These are phyloP conservation scores for Geotrichum reessii DNA, from an alignment of 1,139 yeast species.

Conservation along the genomic window DNA sequence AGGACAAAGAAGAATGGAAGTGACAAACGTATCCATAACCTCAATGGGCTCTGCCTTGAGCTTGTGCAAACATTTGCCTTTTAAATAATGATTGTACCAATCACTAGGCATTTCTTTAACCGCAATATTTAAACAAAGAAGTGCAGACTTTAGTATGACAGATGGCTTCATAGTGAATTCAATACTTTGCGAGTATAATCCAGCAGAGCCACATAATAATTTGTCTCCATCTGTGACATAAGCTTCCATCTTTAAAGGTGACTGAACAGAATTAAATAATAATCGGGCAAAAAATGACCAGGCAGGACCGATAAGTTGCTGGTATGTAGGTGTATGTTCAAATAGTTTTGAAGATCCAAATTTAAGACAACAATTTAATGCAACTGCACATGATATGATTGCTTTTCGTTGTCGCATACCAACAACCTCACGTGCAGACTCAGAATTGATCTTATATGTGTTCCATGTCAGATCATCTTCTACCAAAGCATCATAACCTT, in stretches of 20 bases:
- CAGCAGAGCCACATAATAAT: constrained; percentile 29
- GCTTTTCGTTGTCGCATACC: constrained; percentile 67
- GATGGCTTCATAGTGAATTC: constrained; percentile 27
- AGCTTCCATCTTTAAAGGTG: constrained; percentile 56
- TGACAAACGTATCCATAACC: constrained; percentile 27
- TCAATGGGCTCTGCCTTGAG: constrained; percentile 25
- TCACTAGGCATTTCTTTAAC: constrained; percentile 39
- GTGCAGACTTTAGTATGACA: constrained; percentile 28
- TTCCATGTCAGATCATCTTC: constrained; percentile 92
- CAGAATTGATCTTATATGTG: constrained; percentile 67
- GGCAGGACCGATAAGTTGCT: constrained; percentile 42
- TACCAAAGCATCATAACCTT: constrained; percentile 68
- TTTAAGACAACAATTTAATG: constrained; percentile 48
- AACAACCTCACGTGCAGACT: constrained; percentile 57
- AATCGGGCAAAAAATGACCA: constrained; percentile 59
- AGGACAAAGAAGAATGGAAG: constrained; percentile 37
- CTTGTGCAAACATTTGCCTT: constrained; percentile 58
- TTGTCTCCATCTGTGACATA: constrained; percentile 27
- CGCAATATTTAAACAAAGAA: constrained; percentile 29
- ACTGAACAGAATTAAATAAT: constrained; percentile 49
- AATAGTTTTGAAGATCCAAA: constrained; percentile 19
- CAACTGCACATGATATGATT: constrained; percentile 69
- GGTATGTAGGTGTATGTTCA: constrained; percentile 27
- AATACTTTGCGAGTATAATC: constrained; percentile 25
- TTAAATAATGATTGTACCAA: constrained; percentile 59